These are phyloP conservation scores for Hypoxylon sp. DNA, from an alignment of 2,329 filamentous ascomycete genomes.

Conservation along the genomic window DNA sequence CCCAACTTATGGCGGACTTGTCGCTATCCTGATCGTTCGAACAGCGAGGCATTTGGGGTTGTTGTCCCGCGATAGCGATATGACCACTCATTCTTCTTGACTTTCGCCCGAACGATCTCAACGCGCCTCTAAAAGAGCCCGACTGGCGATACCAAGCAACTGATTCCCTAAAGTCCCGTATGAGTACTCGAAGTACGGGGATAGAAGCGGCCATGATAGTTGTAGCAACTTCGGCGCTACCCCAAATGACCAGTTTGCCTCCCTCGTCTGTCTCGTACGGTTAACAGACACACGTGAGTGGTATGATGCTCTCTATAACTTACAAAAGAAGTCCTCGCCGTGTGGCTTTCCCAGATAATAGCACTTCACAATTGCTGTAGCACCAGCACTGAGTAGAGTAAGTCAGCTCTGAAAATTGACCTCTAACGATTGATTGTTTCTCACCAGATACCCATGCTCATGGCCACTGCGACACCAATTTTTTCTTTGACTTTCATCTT, in stretches of 20 bases:
- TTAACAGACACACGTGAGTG: background rate
- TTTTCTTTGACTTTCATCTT: conserved; percentile 24
- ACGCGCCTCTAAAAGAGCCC: conserved; percentile 16
- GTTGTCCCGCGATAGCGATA: background rate
- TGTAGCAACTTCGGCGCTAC: conserved; percentile 25
- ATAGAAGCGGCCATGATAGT: conserved; percentile 30
- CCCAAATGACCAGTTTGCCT: conserved; percentile 26
- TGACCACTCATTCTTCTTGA: conserved; percentile 14
- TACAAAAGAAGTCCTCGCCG: conserved; percentile 28
- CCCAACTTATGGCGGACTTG: conserved; percentile 17
- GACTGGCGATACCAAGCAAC: conserved; percentile 18
- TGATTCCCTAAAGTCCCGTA: conserved; percentile 32
- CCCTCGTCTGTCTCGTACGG: conserved; percentile 19
- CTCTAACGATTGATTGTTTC: background rate
- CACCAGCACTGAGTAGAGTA: conserved; percentile 12
- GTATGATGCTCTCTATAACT: background rate
- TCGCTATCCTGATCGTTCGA: conserved; percentile 13
- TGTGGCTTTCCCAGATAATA: conserved; percentile 20
- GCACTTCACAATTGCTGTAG: conserved; percentile 27
- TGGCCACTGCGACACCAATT: conserved; percentile 19
- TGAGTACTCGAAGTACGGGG: conserved; percentile 22
- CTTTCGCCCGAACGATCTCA: conserved; percentile 13
- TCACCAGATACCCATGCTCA: conserved; percentile 29
- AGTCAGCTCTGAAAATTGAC: conserved; percentile 3
- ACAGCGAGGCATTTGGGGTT: background rate